Evolutionary conservation across 228 moss, liverwort and hornwort species (phyloP), one percentile per base, ranked within the genome.

Genomic region (Sphagnum fallax): DNA sequence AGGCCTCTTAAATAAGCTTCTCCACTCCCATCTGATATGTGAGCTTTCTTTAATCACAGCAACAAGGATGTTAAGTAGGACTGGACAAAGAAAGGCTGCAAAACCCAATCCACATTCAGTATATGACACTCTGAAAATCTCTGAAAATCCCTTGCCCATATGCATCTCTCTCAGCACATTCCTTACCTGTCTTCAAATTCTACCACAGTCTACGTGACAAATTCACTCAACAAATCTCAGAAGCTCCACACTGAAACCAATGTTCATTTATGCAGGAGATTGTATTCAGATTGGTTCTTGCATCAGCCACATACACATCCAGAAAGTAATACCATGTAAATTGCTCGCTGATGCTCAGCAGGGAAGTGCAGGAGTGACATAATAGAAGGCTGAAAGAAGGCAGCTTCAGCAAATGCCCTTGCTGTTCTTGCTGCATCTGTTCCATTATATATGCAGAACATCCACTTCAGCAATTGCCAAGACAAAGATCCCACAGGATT

Each of bases 41-140:
- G 90, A 85, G 16, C 82, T 87, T 77, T 98, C 98, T 72, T 94
- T 98, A 67, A 93, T 67, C 7, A 92, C 75, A 48, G 98, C 98
- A 18, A 94, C 82, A 52, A 94, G 70, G 48, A 84, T 82, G 78
- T 98, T 93, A 10, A 94, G 87, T 51, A 98, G 81, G 70, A 98
- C 98, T 50, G 98, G 98, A 98, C 92, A 74, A 98, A 98, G 71
- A 94, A 98, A 48, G 98, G 98, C 97, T 97, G 96, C 66, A 32
- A 32, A 67, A 86, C 70, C 71, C 49, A 5, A n/a, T 32, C 32
- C 32, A 32, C 32, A 32, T 32, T 32, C 32, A 32, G 32, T 32
- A 32, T 1, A 32, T 32, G 32, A 32, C 32, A 32, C 32, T 32
- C 32, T 1, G 32, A 32, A 32, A 32, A 32, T 32, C 32, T 32